Base-by-base conservation (phyloP, 163 green algal species). In the Picocystis sp. region DNA sequence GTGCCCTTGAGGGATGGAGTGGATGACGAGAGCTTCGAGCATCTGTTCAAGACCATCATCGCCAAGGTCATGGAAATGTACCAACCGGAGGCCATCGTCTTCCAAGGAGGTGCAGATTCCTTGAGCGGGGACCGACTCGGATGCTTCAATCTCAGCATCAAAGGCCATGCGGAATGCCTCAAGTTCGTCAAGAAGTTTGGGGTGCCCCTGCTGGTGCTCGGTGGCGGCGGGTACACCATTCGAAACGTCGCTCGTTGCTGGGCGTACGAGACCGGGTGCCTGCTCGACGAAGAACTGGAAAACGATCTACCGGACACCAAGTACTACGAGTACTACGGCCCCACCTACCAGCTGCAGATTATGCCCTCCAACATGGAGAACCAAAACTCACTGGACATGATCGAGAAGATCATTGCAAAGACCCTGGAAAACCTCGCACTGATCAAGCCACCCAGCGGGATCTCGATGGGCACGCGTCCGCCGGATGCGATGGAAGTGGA, bases 151-250 rank as follows among this genome's bases (percentile, higher is more conserved):
- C 74, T 96, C 22, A 78, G 66, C 44, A 84, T 85, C 19, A 55
- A 78, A 56, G 67, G 61, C 1, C 83, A 93, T 48, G 77, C 79
- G 0, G 66, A 75, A 2, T 93, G 79, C 56, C 70, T 94, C 42
- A 59, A 70, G 33, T 81, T 79, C 53, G 75, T 96, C 70, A 58
- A 73, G 49, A 65, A 58, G 2, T 97, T 92, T 41, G 64, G 22
- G 22, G 61, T 95, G 35, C 90, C 90, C 14, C 76, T 94, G 67
- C 75, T 99, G n/a, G 81, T 98, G 24, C 81, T 85, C 24, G 87
- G 87, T 2, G 87, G 89, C 3, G 90, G 90, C 2, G 89, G 89
- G 1, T 98, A 98, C 75, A 96, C 83, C 47, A 94, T 96, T 52
- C 81, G 78, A 61, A 98, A 97, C 47, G 89, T 98, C 17, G 85